Evolutionary conservation across 176 grass and related monocot genomes (phyloP).

Genomic region (Puya raimondii): DNA sequence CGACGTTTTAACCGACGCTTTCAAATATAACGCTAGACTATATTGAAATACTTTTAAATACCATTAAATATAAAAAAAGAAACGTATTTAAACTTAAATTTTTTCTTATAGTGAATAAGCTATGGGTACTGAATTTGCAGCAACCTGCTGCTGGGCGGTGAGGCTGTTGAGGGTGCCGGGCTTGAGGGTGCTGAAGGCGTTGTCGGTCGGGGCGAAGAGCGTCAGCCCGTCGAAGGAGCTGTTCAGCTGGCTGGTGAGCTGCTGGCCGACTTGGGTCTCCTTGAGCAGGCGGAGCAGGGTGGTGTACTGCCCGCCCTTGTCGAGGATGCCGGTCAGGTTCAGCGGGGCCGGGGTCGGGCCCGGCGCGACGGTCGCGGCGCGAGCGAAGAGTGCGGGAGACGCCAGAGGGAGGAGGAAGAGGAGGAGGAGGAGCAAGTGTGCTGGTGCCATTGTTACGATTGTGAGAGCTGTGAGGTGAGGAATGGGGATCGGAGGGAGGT

Average conservation of each 20-base stretch:
- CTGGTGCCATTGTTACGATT: neutral
- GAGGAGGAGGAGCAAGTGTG: neutral
- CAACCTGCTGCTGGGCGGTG: conserved; percentile 48
- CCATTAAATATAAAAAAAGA: too few species aligned
- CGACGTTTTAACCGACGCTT: too few species aligned
- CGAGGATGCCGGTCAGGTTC: conserved; percentile 78
- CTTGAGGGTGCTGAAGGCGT: conserved; percentile 64
- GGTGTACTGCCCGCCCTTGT: conserved; percentile 46
- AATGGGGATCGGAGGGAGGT: neutral
- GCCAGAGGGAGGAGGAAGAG: neutral
- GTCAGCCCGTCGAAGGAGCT: conserved; percentile 48
- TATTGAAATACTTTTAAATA: too few species aligned
- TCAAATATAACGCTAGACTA: too few species aligned
- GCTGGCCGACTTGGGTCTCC: conserved; percentile 56
- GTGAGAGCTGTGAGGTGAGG: neutral
- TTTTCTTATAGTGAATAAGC: too few species aligned
- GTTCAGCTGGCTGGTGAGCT: conserved; percentile 77
- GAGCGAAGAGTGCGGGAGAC: conserved; percentile 21
- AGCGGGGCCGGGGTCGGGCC: conserved; percentile 5
- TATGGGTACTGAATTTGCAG: too few species aligned
- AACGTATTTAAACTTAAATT: too few species aligned
- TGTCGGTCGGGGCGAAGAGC: conserved; percentile 72
- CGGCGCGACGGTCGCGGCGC: conserved; percentile 1
- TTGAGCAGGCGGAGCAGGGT: conserved; percentile 56
- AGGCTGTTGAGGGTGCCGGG: conserved; percentile 58